A percentile compares a stretch with the other conserved stretches of the same genome.
These are phyloP conservation scores for Debaryomyces tyrocola DNA, from an alignment of 805 yeast genomes.

Conservation along the genomic window DNA sequence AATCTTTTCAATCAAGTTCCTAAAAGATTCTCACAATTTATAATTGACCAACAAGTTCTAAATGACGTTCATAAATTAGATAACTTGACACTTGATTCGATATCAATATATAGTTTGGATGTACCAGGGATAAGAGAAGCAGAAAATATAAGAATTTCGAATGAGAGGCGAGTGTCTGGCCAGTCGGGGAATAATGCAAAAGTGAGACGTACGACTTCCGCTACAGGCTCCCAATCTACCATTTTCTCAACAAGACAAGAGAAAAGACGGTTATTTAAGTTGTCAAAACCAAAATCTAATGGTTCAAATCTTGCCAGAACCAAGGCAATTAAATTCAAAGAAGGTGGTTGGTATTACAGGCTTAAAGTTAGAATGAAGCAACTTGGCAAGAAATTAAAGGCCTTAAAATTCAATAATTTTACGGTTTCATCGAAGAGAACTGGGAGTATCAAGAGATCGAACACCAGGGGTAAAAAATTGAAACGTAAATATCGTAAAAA, in stretches of 20 bases:
- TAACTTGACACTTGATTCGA: slow-evolving; percentile 12
- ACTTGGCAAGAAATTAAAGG: slow-evolving; percentile 20
- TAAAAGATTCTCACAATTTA: slow-evolving; percentile 39
- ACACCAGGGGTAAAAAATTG: slow-evolving; percentile 9
- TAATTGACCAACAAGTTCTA: slow-evolving; percentile 33
- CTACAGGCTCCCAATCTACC: slow-evolving; percentile 45
- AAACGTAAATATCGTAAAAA: slow-evolving; percentile 12
- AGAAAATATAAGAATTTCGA: not conserved
- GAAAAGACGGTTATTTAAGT: slow-evolving; percentile 3
- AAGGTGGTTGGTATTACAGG: slow-evolving; percentile 34
- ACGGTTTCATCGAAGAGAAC: slow-evolving; percentile 26
- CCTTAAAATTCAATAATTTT: slow-evolving; percentile 18
- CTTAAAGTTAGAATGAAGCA: slow-evolving; percentile 26
- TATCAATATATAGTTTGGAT: slow-evolving; percentile 1
- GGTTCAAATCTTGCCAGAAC: slow-evolving; percentile 21
- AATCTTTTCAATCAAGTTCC: slow-evolving; percentile 36
- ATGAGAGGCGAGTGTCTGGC: not conserved
- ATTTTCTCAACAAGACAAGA: slow-evolving; percentile 41
- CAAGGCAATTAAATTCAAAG: slow-evolving; percentile 34
- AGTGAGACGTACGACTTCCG: not conserved
- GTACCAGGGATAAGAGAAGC: not conserved
- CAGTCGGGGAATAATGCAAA: not conserved
- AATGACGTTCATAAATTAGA: slow-evolving; percentile 17
- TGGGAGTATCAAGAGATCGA: slow-evolving; percentile 9
- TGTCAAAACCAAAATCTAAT: slow-evolving; percentile 4